These are phyloP conservation scores for Phytophthora syringae DNA, from an alignment of 352 stramenopile genomes.

Conservation along the genomic window DNA sequence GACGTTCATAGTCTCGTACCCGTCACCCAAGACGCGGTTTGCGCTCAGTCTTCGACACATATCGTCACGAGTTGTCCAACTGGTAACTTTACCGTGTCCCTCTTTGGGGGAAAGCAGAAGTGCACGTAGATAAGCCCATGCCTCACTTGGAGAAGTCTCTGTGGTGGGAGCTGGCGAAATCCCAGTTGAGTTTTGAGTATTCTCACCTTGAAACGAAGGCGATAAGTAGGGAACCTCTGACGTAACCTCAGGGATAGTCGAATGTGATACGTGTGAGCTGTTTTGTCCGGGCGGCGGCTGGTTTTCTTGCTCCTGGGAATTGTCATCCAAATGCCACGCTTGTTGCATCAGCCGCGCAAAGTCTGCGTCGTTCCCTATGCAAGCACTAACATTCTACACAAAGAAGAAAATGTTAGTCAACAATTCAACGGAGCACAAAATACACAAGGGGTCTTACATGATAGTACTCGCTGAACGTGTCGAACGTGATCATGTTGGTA, in stretches of 20 bases:
- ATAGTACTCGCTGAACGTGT: conserved; percentile 86
- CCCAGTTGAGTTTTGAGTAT: background rate
- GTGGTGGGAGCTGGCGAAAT: background rate
- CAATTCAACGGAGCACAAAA: conserved; percentile 5
- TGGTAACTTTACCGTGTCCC: conserved; percentile 11
- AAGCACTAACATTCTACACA: conserved; percentile 80
- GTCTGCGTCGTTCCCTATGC: conserved; percentile 75
- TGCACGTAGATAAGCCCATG: conserved; percentile 31
- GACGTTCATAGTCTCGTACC: conserved; percentile 65
- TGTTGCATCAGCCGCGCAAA: conserved; percentile 88
- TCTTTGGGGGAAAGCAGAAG: conserved; percentile 28
- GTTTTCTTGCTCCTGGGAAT: conserved; percentile 17
- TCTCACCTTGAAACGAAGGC: background rate
- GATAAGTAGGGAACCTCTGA: background rate
- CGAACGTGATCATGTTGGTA: conserved; percentile 53
- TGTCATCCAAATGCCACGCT: conserved; percentile 55
- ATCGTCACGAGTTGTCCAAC: conserved; percentile 45
- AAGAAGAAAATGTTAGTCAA: conserved; percentile 8
- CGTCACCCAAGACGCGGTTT: conserved; percentile 65
- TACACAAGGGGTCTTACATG: conserved; percentile 39
- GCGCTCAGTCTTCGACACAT: conserved; percentile 55
- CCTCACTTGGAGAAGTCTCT: conserved; percentile 7
- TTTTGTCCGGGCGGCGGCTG: background rate
- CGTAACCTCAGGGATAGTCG: background rate
- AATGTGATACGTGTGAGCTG: background rate